A percentile compares a stretch with the other conserved stretches of the same genome.
Conservation (phyloP, 768 basidiomycete genomes). For the Leccinum obscurum region DNA sequence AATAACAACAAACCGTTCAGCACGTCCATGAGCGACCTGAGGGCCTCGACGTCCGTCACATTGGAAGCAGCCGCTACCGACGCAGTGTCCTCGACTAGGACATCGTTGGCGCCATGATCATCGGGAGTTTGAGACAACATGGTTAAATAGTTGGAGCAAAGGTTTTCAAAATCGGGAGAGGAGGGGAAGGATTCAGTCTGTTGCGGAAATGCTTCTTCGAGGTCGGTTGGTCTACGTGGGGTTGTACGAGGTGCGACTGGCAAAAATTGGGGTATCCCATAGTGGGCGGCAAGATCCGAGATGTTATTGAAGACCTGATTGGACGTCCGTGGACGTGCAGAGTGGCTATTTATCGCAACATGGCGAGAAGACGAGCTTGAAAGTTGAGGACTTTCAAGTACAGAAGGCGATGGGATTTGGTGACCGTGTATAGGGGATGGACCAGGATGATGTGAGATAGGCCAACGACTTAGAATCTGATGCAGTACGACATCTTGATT, state of each 20-base stretch:
- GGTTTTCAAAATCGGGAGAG: slow-evolving; percentile 40
- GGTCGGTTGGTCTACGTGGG: slow-evolving; percentile 41
- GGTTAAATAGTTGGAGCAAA: slow-evolving; percentile 64
- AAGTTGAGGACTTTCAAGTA: slow-evolving; percentile 55
- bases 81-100: slow-evolving; percentile 32
- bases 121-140: slow-evolving; percentile 61
- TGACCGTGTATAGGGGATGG: slow-evolving; percentile 41
- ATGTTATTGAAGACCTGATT: slow-evolving; percentile 61
- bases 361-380: slow-evolving; percentile 52
- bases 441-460: slow-evolving; percentile 41
- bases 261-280: slow-evolving; percentile 75
- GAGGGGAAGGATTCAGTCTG: slow-evolving; percentile 25
- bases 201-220: slow-evolving; percentile 35
- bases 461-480: slow-evolving; percentile 44
- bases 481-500: slow-evolving; percentile 47
- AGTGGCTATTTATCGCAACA: slow-evolving; percentile 56
- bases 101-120: slow-evolving; percentile 36
- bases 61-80: slow-evolving; percentile 23
- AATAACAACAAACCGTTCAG: slow-evolving; percentile 34
- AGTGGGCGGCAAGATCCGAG: slow-evolving; percentile 70
- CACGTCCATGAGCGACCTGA: slow-evolving; percentile 41
- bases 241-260: slow-evolving; percentile 67
- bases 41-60: slow-evolving; percentile 31
- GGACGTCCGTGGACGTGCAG: slow-evolving; percentile 68
- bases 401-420: slow-evolving; percentile 37